Percentiles rank a stretch among this genome's conserved stretches.
Conservation (phyloP, 352 stramenopile genomes). For the Globisporangium megalacanthum region DNA sequence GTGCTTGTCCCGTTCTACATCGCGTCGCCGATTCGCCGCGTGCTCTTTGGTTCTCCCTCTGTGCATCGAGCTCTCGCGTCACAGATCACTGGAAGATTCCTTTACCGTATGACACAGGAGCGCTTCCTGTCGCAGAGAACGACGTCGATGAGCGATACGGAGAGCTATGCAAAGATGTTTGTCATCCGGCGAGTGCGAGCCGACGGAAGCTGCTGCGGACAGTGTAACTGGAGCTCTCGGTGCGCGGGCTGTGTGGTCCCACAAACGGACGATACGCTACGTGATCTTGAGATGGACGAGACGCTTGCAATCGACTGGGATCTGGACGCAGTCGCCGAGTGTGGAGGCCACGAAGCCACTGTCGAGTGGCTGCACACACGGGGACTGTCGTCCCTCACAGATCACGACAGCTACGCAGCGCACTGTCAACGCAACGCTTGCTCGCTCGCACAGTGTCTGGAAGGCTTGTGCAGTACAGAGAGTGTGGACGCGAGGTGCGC, state of each 20-base stretch:
- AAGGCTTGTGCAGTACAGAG: slow-evolving; percentile 42
- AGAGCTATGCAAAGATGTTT: slow-evolving; percentile 16
- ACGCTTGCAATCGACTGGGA: slow-evolving; percentile 71
- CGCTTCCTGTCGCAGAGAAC: slow-evolving; percentile 12
- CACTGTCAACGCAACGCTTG: slow-evolving; percentile 23
- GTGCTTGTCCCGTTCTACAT: slow-evolving; percentile 56
- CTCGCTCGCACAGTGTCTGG: slow-evolving; percentile 34
- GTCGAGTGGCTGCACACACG: slow-evolving; percentile 18
- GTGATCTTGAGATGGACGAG: slow-evolving; percentile 38
- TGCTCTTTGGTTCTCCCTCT: slow-evolving; percentile 34
- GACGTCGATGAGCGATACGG: neutral
- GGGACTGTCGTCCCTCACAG: slow-evolving; percentile 15
- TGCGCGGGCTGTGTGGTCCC: slow-evolving; percentile 51
- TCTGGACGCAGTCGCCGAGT: slow-evolving; percentile 5
- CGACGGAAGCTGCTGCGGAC: slow-evolving; percentile 37
- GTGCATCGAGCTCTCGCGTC: slow-evolving; percentile 17
- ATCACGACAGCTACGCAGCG: slow-evolving; percentile 33
- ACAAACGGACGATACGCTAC: slow-evolving; percentile 18
- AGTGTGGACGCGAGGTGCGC: slow-evolving; percentile 36
- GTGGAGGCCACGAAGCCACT: slow-evolving; percentile 2
- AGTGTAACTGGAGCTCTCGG: slow-evolving; percentile 46
- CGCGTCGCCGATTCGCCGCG: slow-evolving; percentile 24
- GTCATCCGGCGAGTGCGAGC: slow-evolving; percentile 36
- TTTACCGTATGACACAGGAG: slow-evolving; percentile 23
- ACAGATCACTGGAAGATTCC: slow-evolving; percentile 19